These are phyloP conservation scores for Wickerhamomyces sydowiorum DNA, from an alignment of 805 yeast genomes.

Conservation along the genomic window DNA sequence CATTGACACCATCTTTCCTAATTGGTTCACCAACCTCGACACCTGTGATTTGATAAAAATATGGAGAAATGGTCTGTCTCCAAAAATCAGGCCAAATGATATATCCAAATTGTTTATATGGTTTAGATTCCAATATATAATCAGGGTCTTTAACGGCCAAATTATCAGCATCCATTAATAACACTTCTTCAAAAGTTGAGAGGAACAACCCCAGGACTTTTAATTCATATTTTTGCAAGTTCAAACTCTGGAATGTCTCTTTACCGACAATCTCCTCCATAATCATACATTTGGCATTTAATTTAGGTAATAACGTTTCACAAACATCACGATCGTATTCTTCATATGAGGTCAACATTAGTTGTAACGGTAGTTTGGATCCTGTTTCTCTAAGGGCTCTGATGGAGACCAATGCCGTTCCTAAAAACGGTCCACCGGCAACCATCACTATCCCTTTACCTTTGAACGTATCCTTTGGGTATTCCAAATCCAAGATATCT, in stretches of 20 bases:
- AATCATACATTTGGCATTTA: slow-evolving; percentile 37
- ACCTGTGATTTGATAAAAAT: slow-evolving; percentile 46
- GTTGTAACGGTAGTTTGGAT: slow-evolving; percentile 37
- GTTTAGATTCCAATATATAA: slow-evolving; percentile 38
- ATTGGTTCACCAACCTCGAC: slow-evolving; percentile 34
- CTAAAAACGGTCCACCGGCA: slow-evolving; percentile 39
- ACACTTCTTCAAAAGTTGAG: slow-evolving; percentile 39
- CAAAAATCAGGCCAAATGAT: slow-evolving; percentile 69
- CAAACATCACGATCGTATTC: slow-evolving; percentile 42
- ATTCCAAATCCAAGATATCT: slow-evolving; percentile 11
- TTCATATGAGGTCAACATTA: slow-evolving; percentile 32
- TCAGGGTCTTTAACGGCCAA: slow-evolving; percentile 41
- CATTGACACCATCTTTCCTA: slow-evolving; percentile 29
- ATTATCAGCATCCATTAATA: slow-evolving; percentile 43
- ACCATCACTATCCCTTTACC: slow-evolving; percentile 31
- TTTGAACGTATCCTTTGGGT: slow-evolving; percentile 17
- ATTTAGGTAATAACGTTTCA: slow-evolving; percentile 31
- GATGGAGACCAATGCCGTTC: slow-evolving; percentile 34
- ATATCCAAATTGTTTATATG: slow-evolving; percentile 38
- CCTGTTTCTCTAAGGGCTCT: slow-evolving; percentile 36
- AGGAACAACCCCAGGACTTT: slow-evolving; percentile 36
- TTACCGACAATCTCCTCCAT: slow-evolving; percentile 31
- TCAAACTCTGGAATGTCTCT: slow-evolving; percentile 12
- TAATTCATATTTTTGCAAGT: slow-evolving; percentile 21
- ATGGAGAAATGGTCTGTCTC: slow-evolving; percentile 63